These are phyloP conservation scores for Apium graveolens DNA, from an alignment of 129 eudicot genomes.

Conservation along the genomic window DNA sequence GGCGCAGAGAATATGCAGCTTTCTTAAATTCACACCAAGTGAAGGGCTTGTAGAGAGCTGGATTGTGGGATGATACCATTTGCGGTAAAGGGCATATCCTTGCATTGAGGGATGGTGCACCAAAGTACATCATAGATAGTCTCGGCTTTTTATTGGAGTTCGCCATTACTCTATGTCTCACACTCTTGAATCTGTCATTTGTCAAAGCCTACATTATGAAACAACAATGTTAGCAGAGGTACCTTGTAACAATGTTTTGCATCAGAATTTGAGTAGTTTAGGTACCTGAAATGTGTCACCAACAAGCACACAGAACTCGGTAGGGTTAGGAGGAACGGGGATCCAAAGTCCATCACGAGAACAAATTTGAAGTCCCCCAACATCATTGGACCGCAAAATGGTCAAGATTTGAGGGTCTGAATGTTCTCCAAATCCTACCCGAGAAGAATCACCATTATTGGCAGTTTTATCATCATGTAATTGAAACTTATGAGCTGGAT, in stretches of 20 bases:
- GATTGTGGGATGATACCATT: constrained; percentile 37
- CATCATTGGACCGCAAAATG: constrained; percentile 73
- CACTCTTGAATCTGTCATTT: constrained; percentile 70
- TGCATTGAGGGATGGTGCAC: constrained; percentile 60
- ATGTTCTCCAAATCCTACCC: constrained; percentile 96
- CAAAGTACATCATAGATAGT: constrained; percentile 75
- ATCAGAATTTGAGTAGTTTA: neutral
- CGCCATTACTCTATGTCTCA: constrained; percentile 74
- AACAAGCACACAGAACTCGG: constrained; percentile 63
- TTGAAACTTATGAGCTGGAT: neutral
- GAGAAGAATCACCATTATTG: constrained; percentile 8
- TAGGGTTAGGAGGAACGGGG: constrained; percentile 53
- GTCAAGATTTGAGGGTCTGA: constrained; percentile 93
- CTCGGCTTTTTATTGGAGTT: constrained; percentile 44
- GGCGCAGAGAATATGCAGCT: constrained; percentile 28
- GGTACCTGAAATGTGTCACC: constrained; percentile 78
- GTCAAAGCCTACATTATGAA: constrained; percentile 56
- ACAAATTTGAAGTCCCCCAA: constrained; percentile 71
- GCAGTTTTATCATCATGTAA: neutral
- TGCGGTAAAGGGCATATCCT: constrained; percentile 47
- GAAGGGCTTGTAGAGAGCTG: constrained; percentile 11
- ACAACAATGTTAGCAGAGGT: neutral
- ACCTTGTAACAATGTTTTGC: neutral
- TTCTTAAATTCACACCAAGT: constrained; percentile 53
- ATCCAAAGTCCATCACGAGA: constrained; percentile 68